Percentiles rank a stretch among this genome's conserved stretches.
phyloP scores from a whole-genome alignment of 495 filamentous ascomycete genomes.

The Penicillium odoratum region DNA sequence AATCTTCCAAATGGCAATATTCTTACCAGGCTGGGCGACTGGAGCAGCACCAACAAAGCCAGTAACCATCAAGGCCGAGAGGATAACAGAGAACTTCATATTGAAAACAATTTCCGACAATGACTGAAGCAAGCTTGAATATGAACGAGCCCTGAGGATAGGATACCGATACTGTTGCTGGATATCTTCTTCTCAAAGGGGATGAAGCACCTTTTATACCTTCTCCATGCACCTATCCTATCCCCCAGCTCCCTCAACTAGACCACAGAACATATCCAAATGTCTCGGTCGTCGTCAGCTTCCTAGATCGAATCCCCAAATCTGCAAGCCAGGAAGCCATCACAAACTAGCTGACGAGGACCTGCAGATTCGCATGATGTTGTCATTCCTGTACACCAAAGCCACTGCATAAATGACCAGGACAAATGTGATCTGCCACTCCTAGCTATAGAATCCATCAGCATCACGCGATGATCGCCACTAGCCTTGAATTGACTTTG shows the following conservation, averaged over 20 bases:
- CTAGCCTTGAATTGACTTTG: not conserved
- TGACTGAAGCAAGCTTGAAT: not conserved
- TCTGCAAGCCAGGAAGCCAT: conserved; percentile 5
- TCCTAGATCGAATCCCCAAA: not conserved
- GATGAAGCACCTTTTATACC: not conserved
- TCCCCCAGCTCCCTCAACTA: not conserved
- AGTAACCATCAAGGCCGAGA: conserved; percentile 3
- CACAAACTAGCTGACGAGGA: not conserved
- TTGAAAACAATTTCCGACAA: not conserved
- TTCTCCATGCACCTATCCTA: not conserved
- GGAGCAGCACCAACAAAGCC: conserved; percentile 1
- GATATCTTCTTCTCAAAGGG: not conserved
- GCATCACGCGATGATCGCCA: not conserved
- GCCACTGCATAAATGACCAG: conserved; percentile 4
- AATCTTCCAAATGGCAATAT: not conserved
- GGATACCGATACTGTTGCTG: not conserved
- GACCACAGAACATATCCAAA: not conserved
- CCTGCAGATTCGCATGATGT: not conserved
- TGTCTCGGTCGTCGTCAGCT: conserved; percentile 7
- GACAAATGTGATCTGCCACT: conserved; percentile 1
- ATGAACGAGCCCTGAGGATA: not conserved
- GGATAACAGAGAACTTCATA: conserved; percentile 3
- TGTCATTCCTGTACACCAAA: not conserved
- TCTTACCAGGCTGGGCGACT: not conserved
- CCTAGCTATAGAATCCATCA: not conserved